Percentiles rank a stretch among this genome's conserved stretches.
Conservation (phyloP, 495 filamentous ascomycete genomes). For the Aspergillus affinis region DNA sequence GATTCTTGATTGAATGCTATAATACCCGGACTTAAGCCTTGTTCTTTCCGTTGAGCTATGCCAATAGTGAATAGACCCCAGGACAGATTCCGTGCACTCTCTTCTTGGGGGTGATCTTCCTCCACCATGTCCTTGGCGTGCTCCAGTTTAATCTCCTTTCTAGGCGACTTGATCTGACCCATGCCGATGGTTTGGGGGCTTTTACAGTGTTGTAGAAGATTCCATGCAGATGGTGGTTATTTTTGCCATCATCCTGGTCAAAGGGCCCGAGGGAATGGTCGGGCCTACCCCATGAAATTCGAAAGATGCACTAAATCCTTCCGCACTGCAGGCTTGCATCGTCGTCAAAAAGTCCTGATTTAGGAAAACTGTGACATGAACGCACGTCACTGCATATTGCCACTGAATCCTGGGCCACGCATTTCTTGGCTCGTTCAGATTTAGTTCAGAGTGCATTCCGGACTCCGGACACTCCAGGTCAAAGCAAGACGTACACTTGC, state of each 20-base stretch:
- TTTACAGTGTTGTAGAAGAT: not conserved
- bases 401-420: not conserved
- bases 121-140: not conserved
- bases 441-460: not conserved
- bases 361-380: not conserved
- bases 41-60: not conserved
- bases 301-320: not conserved
- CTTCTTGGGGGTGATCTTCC: not conserved
- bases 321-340: not conserved
- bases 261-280: not conserved
- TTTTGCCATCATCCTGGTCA: not conserved
- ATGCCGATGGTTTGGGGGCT: not conserved
- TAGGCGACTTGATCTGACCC: not conserved
- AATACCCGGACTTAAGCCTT: not conserved
- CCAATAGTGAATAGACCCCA: not conserved
- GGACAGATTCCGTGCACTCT: not conserved
- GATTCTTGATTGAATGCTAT: not conserved
- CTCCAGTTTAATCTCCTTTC: conserved; percentile 6
- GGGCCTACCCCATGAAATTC: not conserved
- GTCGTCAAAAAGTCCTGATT: not conserved
- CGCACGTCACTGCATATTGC: not conserved
- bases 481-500: not conserved
- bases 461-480: not conserved
- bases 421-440: not conserved
- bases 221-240: not conserved